These are phyloP conservation scores for Cystobasidium onofrii DNA, from an alignment of 768 basidiomycete species.

Conservation along the genomic window DNA sequence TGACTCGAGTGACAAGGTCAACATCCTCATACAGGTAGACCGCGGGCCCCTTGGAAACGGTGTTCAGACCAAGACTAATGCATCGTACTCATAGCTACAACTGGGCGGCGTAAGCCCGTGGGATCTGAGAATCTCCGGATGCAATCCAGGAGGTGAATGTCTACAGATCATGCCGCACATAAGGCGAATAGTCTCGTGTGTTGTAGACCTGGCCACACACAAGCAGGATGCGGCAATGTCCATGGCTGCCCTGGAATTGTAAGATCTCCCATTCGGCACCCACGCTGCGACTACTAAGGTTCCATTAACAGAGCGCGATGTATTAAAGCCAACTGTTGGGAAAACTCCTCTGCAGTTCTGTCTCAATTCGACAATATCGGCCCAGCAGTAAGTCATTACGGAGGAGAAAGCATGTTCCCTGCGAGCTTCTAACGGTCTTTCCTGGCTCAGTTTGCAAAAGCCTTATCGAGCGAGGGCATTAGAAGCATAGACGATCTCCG, in stretches of 20 bases:
- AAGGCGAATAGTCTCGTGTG: conserved; percentile 66
- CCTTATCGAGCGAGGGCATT: conserved; percentile 33
- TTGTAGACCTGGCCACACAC: conserved; percentile 66
- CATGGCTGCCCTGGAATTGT: conserved; percentile 69
- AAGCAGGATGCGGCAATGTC: conserved; percentile 60
- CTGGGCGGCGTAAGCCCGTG: conserved; percentile 43
- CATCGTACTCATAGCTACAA: too few relatives aligned
- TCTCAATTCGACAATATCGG: conserved; percentile 84
- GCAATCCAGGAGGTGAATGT: conserved; percentile 59
- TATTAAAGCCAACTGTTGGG: conserved; percentile 80
- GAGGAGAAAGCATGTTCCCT: too few relatives aligned
- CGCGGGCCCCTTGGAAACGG: conserved; percentile 34
- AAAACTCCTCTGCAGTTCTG: conserved; percentile 72
- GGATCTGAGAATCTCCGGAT: conserved; percentile 65
- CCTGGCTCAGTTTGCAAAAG: conserved; percentile 12
- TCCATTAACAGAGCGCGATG: conserved; percentile 54
- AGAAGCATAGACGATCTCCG: conserved; percentile 32
- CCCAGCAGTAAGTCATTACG: conserved; percentile 1
- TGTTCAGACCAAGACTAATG: too few relatives aligned
- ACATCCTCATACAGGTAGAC: conserved; percentile 38
- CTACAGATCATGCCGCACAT: conserved; percentile 66
- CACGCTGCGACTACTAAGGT: background rate
- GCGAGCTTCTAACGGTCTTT: too few relatives aligned
- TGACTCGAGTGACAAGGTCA: conserved; percentile 63
- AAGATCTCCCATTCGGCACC: conserved; percentile 41